Percentiles rank a stretch among this genome's conserved stretches.
phyloP scores from a whole-genome alignment of 1,139 yeast species.

The Pichia sp. region DNA sequence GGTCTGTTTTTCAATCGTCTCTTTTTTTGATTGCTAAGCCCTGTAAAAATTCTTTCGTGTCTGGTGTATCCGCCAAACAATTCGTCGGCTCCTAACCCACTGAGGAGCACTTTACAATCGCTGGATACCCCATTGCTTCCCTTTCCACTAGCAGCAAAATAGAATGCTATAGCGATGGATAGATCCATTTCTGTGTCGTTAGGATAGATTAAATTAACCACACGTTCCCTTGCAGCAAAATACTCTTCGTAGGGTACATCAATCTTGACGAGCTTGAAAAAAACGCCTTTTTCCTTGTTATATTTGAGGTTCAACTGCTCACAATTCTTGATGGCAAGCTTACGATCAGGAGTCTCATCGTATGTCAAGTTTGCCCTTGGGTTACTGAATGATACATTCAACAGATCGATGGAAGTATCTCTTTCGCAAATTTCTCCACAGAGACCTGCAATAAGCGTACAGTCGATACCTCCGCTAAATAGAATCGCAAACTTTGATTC shows the following conservation, averaged over 20 bases:
- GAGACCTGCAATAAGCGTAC: conserved; percentile 66
- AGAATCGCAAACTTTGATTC: conserved; percentile 52
- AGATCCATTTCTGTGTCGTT: conserved; percentile 90
- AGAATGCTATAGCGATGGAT: conserved; percentile 91
- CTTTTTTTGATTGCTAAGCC: conserved; percentile 27
- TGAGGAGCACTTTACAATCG: conserved; percentile 63
- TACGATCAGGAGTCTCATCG: conserved; percentile 74
- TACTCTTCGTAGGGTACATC: conserved; percentile 70
- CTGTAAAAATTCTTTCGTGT: conserved; percentile 52
- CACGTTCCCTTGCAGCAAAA: conserved; percentile 46
- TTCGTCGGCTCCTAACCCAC: conserved; percentile 98
- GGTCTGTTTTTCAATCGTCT: conserved; percentile 21
- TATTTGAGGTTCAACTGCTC: conserved; percentile 41
- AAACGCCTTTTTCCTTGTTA: conserved; percentile 28
- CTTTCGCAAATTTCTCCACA: conserved; percentile 28
- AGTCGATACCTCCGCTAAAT: conserved; percentile 93
- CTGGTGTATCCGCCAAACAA: conserved; percentile 88
- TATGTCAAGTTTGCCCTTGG: conserved; percentile 69
- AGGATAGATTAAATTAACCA: conserved; percentile 70
- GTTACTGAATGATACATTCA: conserved; percentile 93
- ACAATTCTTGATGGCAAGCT: conserved; percentile 64
- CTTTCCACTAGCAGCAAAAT: conserved; percentile 65
- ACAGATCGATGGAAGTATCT: conserved; percentile 49
- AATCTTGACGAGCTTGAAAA: conserved; percentile 56
- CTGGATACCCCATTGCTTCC: conserved; percentile 32